Conservation (phyloP, 2,329 filamentous ascomycete genomes). For the Fusarium denticulatum region DNA sequence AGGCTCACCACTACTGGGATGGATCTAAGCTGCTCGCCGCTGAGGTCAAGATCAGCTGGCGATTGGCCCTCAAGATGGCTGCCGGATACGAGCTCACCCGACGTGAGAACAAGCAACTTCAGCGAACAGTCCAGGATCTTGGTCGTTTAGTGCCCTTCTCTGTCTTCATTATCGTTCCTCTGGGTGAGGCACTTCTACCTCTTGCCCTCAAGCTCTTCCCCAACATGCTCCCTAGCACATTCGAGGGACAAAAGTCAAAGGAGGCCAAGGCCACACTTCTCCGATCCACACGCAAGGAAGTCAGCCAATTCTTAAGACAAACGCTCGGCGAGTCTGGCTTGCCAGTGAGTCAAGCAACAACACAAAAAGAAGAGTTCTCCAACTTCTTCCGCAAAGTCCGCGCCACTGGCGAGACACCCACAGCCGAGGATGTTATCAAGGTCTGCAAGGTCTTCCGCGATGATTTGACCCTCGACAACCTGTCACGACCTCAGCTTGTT, state of each 20-base stretch:
- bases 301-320: slow-evolving; percentile 87
- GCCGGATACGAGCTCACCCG: slow-evolving; percentile 96
- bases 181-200: slow-evolving; percentile 91
- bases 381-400: slow-evolving; percentile 98
- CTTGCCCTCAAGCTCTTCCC: slow-evolving; percentile 95
- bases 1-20: slow-evolving; percentile 96
- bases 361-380: slow-evolving; percentile 91
- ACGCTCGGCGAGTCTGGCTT: slow-evolving; percentile 94
- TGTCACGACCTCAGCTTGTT: slow-evolving; percentile 93
- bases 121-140: slow-evolving; percentile 92
- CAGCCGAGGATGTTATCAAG: slow-evolving; percentile 91
- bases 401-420: slow-evolving; percentile 89
- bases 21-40: slow-evolving; percentile 93
- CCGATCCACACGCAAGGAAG: slow-evolving; percentile 89
- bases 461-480: slow-evolving; percentile 94
- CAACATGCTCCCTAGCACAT: slow-evolving; percentile 96
- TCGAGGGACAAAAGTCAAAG: slow-evolving; percentile 89
- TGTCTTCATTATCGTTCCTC: slow-evolving; percentile 95
- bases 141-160: slow-evolving; percentile 94
- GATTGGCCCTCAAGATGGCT: slow-evolving; percentile 94
- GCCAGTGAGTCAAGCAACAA: slow-evolving; percentile 82
- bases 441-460: slow-evolving; percentile 99
- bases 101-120: slow-evolving; percentile 90
- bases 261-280: slow-evolving; percentile 87
- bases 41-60: slow-evolving; percentile 92